A percentile compares a stretch with the other conserved stretches of the same genome.
These are phyloP conservation scores for Myxozyma melibiosi DNA, from an alignment of 805 yeast genomes.

Conservation along the genomic window DNA sequence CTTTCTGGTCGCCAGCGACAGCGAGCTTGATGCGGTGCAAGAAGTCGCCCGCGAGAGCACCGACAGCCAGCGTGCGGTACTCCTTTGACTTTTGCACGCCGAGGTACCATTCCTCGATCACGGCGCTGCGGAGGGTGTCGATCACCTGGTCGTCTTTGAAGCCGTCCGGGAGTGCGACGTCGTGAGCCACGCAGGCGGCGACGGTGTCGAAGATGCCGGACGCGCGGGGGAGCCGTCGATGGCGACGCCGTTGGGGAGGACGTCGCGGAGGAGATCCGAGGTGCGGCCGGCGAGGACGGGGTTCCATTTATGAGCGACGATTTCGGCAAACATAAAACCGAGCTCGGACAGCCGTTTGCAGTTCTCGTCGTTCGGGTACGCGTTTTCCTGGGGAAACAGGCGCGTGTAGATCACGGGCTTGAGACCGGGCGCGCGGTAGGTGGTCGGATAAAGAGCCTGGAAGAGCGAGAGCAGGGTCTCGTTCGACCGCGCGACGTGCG, in stretches of 20 bases:
- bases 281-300: conserved; percentile 28
- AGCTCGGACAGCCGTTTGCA: conserved; percentile 32
- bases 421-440: conserved; percentile 20
- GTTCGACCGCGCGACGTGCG: conserved; percentile 32
- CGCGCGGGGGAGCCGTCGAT: conserved; percentile 34
- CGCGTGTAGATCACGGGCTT: conserved; percentile 29
- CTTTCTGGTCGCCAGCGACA: conserved; percentile 15
- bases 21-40: conserved; percentile 25
- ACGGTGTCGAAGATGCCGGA: conserved; percentile 34
- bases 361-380: conserved; percentile 34
- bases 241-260: conserved; percentile 31
- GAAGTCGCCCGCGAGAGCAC: conserved; percentile 34
- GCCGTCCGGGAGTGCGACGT: conserved; percentile 23
- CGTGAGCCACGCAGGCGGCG: conserved; percentile 27
- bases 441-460: conserved; percentile 31
- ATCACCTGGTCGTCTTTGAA: conserved; percentile 18
- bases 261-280: conserved; percentile 27
- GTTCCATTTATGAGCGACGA: conserved; percentile 32
- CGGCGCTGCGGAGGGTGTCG: conserved; percentile 19
- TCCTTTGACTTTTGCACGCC: conserved; percentile 30
- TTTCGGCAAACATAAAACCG: conserved; percentile 31
- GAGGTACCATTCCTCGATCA: conserved; percentile 33
- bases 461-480: conserved; percentile 32
- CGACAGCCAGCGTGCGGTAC: conserved; percentile 32
- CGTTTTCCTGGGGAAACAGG: conserved; percentile 32